Base-by-base conservation (phyloP, 2,329 filamentous ascomycete species). In the Conoideocrella luteorostrata region DNA sequence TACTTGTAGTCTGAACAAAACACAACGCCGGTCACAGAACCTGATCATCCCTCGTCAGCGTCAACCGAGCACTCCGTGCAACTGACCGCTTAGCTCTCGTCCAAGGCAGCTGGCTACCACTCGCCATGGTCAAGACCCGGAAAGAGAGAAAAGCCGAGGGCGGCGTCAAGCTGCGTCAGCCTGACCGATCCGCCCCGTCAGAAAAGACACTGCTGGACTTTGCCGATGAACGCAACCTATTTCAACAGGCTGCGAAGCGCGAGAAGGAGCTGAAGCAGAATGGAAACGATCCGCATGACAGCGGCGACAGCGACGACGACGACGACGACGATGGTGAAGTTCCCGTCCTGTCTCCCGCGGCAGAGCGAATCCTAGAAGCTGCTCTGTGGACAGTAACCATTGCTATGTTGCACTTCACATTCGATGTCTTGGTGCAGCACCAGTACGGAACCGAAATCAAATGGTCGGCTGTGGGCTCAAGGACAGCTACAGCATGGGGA, bases 401-500 rank as follows among this genome's bases (percentile, higher is more conserved):
- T 54, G 71, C 78, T 11, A 86, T 82, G 70, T 64, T 90, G 40
- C 85, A 91, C 59, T 82, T 89, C 52, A 88, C 84, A 0, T 73
- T 93, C 41, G 86, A 91, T 57, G 80, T 89, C 29, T 70, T 93
- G 10, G 85, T 89, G 18, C 84, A 88, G 60, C 75, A 83, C 53
- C 87, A 93, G 63, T 93, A 88, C 56, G 78, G 80, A n/a, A 71
- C 80, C 49, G 72, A 79, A 2, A 71, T 89, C 3, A 59, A 73
- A 4, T 88, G 82, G 80, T 45, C 56, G 1, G 62, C 68, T 20
- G 72, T 88, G 3, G 52, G 71, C 11, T 56, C 57, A 39, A 72
- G 84, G 37, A 71, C 79, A 2, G 56, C 64, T 1, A 71, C 70
- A 32, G 75, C 78, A 0, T 71, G 77, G 54, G 54, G 70, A 21